Percentiles rank a stretch among this genome's conserved stretches.
phyloP scores from a whole-genome alignment of 495 filamentous ascomycete species.

The Penicillium pulvis region DNA sequence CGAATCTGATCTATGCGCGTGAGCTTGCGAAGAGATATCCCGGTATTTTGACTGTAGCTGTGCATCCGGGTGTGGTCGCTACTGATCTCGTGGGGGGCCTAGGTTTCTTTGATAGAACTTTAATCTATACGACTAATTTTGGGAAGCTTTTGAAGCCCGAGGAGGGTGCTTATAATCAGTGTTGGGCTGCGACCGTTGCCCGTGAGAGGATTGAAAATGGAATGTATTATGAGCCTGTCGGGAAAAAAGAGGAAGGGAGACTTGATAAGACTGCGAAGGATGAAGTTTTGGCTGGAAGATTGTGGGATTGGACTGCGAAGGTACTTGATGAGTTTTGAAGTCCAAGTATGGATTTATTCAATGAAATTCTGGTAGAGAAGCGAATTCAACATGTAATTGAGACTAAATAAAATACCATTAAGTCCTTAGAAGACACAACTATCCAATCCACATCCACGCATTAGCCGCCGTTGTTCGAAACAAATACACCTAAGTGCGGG shows the following conservation, averaged over 20 bases:
- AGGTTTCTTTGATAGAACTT: slow-evolving; percentile 14
- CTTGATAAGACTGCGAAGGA: slow-evolving; percentile 31
- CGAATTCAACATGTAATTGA: too few species aligned
- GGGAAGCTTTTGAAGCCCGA: slow-evolving; percentile 16
- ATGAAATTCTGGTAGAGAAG: too few species aligned
- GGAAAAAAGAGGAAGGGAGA: slow-evolving; percentile 25
- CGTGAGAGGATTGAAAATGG: slow-evolving; percentile 38
- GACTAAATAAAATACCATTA: too few species aligned
- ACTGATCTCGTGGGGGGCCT: slow-evolving; percentile 36
- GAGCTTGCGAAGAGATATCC: slow-evolving; percentile 57
- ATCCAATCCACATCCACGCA: background rate
- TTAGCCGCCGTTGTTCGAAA: background rate
- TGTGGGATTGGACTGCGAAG: slow-evolving; percentile 59
- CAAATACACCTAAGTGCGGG: background rate
- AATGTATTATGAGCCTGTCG: slow-evolving; percentile 56
- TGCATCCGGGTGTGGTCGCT: slow-evolving; percentile 48
- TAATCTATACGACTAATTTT: slow-evolving; percentile 20
- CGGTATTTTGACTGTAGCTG: slow-evolving; percentile 34
- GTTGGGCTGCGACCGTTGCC: slow-evolving; percentile 52
- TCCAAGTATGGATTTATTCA: background rate
- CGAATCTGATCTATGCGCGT: slow-evolving; percentile 62
- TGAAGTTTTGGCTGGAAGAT: slow-evolving; percentile 43
- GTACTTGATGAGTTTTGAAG: slow-evolving; percentile 14
- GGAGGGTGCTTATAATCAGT: slow-evolving; percentile 52
- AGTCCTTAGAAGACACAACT: too few species aligned